Percentiles rank a stretch among this genome's conserved stretches.
phyloP scores from a whole-genome alignment of 306 rosid genomes.

The Lotus japonicus region DNA sequence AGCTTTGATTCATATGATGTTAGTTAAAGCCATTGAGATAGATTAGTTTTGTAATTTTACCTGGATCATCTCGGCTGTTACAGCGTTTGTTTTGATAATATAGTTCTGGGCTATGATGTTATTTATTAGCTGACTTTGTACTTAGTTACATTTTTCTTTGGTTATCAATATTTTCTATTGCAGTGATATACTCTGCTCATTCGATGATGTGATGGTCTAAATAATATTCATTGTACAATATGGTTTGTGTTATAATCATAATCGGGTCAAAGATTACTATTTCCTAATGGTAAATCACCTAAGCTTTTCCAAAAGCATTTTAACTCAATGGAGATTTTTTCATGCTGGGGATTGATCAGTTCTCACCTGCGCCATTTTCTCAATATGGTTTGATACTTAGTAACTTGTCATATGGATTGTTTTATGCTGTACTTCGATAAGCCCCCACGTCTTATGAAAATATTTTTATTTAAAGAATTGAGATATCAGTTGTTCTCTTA shows the following conservation, averaged over 20 bases:
- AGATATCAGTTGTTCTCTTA: not conserved
- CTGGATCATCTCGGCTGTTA: constrained; percentile 11
- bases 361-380: not conserved
- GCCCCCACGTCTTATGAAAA: not conserved
- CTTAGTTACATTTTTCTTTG: constrained; percentile 8
- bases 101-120: constrained; percentile 1
- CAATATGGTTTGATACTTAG: not conserved
- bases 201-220: not conserved
- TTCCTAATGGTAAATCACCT: not conserved
- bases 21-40: constrained; percentile 27
- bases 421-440: not conserved
- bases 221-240: not conserved
- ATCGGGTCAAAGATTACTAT: not conserved
- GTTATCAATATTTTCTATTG: constrained; percentile 12
- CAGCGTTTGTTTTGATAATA: constrained; percentile 3
- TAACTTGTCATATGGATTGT: not conserved
- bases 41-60: constrained; percentile 30
- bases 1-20: constrained; percentile 20
- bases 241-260: not conserved
- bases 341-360: not conserved
- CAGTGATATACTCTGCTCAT: not conserved
- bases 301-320: not conserved
- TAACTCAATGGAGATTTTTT: not conserved
- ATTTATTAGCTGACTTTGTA: constrained; percentile 8
- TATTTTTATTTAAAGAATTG: not conserved